Conservation (phyloP, 1,284 basidiomycete genomes). For the Boletellus deceptivus region DNA sequence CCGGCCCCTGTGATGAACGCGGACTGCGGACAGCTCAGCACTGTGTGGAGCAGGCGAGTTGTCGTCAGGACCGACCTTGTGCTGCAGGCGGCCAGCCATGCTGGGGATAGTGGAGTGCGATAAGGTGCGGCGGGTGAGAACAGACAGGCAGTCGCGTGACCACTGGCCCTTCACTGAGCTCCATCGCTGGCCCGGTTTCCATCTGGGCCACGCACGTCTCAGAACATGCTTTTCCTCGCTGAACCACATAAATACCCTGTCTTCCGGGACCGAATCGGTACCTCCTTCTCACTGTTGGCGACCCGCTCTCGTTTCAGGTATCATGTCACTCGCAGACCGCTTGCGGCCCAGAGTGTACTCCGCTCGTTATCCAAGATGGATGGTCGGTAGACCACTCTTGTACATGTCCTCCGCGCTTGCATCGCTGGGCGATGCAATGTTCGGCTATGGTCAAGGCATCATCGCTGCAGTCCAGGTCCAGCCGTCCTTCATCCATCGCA, state of each 20-base stretch:
- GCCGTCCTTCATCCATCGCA: conserved; percentile 47
- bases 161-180: too few species aligned
- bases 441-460: conserved; percentile 54
- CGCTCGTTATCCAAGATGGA: conserved; percentile 49
- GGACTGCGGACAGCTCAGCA: conserved; percentile 42
- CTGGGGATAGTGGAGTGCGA: background rate
- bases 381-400: conserved; percentile 50
- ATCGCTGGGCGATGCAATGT: conserved; percentile 54
- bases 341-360: conserved; percentile 38
- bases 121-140: background rate
- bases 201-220: conserved; percentile 19
- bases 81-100: conserved; percentile 68
- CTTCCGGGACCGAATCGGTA: background rate
- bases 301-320: conserved; percentile 14
- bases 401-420: conserved; percentile 50
- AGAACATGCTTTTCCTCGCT: background rate
- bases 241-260: conserved; percentile 25
- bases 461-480: conserved; percentile 53
- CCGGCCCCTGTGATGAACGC: conserved; percentile 83
- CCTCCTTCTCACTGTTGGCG: background rate
- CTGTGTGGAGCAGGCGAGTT: background rate
- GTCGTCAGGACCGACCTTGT: conserved; percentile 50
- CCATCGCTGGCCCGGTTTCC: conserved; percentile 12
- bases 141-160: too few species aligned
- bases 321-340: conserved; percentile 29